Conservation (phyloP, 2,329 filamentous ascomycete genomes). For the Aspergillus ochraceus region DNA sequence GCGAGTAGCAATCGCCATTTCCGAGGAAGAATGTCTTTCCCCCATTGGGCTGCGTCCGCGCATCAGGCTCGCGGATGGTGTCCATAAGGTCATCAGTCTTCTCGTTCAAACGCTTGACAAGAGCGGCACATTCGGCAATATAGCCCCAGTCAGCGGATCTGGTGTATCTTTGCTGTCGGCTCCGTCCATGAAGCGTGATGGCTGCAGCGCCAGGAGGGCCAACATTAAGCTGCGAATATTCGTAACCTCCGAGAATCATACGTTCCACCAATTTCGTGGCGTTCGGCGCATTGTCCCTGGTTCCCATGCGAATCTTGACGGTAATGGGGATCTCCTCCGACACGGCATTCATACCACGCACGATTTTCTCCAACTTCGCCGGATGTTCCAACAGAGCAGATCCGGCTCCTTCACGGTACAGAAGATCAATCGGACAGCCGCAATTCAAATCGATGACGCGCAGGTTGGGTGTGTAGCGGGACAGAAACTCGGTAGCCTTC, state of each 20-base stretch:
- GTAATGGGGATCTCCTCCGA: conserved; percentile 90
- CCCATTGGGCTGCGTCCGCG: conserved; percentile 67
- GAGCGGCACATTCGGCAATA: conserved; percentile 82
- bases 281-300: conserved; percentile 74
- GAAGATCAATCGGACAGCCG: conserved; percentile 92
- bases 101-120: conserved; percentile 77
- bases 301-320: conserved; percentile 91
- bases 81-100: conserved; percentile 68
- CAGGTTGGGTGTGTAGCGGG: conserved; percentile 74
- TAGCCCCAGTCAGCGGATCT: conserved; percentile 92
- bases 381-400: conserved; percentile 88
- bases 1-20: conserved; percentile 95
- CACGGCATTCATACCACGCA: conserved; percentile 93
- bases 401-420: conserved; percentile 83
- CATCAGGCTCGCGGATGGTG: conserved; percentile 75
- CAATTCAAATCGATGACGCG: conserved; percentile 95
- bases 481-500: conserved; percentile 82
- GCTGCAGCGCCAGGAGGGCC: conserved; percentile 85
- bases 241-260: conserved; percentile 75
- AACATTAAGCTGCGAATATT: conserved; percentile 64
- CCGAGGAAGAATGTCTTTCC: conserved; percentile 87
- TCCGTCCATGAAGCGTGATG: conserved; percentile 92
- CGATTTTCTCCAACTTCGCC: conserved; percentile 88
- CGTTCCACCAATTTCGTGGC: conserved; percentile 80
- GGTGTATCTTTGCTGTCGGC: conserved; percentile 91